Conservation (phyloP, 148 eudicot genomes). For the Bassia scoparia region DNA sequence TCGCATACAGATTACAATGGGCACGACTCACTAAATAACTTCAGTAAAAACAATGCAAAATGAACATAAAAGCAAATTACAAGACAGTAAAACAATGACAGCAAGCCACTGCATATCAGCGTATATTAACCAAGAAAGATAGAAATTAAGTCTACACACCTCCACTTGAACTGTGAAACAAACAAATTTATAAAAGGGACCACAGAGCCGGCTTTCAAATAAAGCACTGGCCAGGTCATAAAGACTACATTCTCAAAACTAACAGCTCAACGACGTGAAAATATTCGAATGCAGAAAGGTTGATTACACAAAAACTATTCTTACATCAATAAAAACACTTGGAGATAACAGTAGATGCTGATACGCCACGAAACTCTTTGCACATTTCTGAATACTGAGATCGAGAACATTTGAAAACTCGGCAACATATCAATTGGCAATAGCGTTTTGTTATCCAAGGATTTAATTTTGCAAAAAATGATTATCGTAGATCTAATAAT, state of each 20-base stretch:
- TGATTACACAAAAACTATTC: too few relatives aligned
- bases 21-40: too few relatives aligned
- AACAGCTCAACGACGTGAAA: too few relatives aligned
- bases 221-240: not conserved
- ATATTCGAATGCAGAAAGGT: not conserved
- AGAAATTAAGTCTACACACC: too few relatives aligned
- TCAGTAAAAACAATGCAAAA: too few relatives aligned
- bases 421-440: conserved; percentile 50
- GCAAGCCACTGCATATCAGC: too few relatives aligned
- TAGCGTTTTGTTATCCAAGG: conserved; percentile 8
- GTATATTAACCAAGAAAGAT: too few relatives aligned
- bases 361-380: conserved; percentile 57
- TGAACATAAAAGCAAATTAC: too few relatives aligned
- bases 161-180: not conserved
- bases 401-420: conserved; percentile 86
- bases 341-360: conserved; percentile 48
- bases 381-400: conserved; percentile 66
- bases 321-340: not conserved
- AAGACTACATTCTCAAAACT: not conserved
- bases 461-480: not conserved
- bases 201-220: not conserved
- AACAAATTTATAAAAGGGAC: not conserved
- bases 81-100: too few relatives aligned
- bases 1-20: too few relatives aligned
- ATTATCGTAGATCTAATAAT: too few relatives aligned